Base-by-base conservation (phyloP, 2,329 filamentous ascomycete genomes). In the Diaporthe sp. region DNA sequence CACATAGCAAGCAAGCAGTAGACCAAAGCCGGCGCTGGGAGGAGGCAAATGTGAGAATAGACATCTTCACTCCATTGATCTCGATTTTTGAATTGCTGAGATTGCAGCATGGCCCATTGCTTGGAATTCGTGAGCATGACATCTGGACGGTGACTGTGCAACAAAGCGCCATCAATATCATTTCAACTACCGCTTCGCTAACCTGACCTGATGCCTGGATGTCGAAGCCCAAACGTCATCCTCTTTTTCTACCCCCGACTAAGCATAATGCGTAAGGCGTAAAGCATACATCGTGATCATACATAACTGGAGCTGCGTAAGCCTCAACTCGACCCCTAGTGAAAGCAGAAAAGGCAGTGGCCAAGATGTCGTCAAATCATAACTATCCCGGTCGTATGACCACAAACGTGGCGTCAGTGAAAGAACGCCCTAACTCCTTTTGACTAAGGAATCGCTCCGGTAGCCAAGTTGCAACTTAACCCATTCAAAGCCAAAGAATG, bases 1-100 rank as follows among this genome's bases (percentile, higher is more conserved):
- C 58, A 72, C 37, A 75, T 65, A 67, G 39, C 31, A 71, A 67
- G 49, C 31, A 65, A 53, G 65, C 34, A 70, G 58, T 74, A 74
- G 72, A 67, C 58, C 28, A 74, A 74, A 46, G 57, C 53, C 65
- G 65, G 62, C 39, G 62, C 57, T 57, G 37, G 46, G 68, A 46
- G 42, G 22, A 71, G 34, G 49, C 42, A 42, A 74, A 49, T 39
- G 39, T 60, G 58, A 68, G 42, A 75, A 76, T 75, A 75, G 68
- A 76, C 51, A 76, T 76, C 75, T 75, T 76, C 75, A 76, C 75
- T 76, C 75, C 61, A 57, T 25, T 22, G 3, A 34, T 49, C 5
- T 42, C 22, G 13, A 10, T 17, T 51, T 51, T 42, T 19, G 34
- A 37, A 62, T 25, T 13, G n/a, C n/a, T 51, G 13, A 6, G 19